A percentile compares a stretch with the other conserved stretches of the same genome.
Conservation (phyloP, 2,329 filamentous ascomycete species). For the Arthrobotrys sphaeroides region DNA sequence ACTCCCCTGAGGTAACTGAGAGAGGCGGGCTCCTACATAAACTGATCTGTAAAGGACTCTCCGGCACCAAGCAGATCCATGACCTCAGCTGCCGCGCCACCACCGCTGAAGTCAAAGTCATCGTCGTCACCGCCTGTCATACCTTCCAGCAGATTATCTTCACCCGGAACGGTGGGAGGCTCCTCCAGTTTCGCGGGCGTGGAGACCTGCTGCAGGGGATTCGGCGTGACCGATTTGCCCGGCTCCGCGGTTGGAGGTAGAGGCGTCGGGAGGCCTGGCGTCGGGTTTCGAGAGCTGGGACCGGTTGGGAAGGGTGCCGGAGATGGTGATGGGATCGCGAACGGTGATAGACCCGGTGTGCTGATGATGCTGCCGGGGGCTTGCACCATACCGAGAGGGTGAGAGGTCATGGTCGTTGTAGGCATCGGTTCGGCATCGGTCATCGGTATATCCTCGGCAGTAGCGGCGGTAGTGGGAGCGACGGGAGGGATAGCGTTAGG, state of each 20-base stretch:
- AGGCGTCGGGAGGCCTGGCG: constrained; percentile 34
- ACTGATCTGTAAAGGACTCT: constrained; percentile 41
- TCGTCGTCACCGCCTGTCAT: constrained; percentile 37
- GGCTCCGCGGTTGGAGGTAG: constrained; percentile 34
- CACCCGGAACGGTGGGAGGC: constrained; percentile 47
- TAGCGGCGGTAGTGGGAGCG: background rate
- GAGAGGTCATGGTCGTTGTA: constrained; percentile 2
- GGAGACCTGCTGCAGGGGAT: background rate
- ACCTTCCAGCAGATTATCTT: constrained; percentile 36
- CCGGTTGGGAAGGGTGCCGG: constrained; percentile 32
- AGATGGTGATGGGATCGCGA: constrained; percentile 45
- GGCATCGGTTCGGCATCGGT: constrained; percentile 34
- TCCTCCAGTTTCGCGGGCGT: constrained; percentile 31
- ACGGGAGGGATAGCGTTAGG: background rate
- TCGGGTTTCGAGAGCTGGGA: constrained; percentile 19
- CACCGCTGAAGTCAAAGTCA: constrained; percentile 24
- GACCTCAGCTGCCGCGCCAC: constrained; percentile 32
- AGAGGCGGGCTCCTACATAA: too few relatives aligned
- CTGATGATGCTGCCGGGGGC: constrained; percentile 12
- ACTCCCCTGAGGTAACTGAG: too few relatives aligned
- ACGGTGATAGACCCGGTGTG: constrained; percentile 32
- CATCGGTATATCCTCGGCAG: constrained; percentile 37
- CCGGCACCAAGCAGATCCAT: constrained; percentile 41
- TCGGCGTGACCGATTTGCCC: constrained; percentile 15
- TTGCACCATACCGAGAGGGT: background rate